A percentile compares a stretch with the other conserved stretches of the same genome.
phyloP scores from a whole-genome alignment of 2,329 filamentous ascomycete species.

The Fusarium verrucosum region DNA sequence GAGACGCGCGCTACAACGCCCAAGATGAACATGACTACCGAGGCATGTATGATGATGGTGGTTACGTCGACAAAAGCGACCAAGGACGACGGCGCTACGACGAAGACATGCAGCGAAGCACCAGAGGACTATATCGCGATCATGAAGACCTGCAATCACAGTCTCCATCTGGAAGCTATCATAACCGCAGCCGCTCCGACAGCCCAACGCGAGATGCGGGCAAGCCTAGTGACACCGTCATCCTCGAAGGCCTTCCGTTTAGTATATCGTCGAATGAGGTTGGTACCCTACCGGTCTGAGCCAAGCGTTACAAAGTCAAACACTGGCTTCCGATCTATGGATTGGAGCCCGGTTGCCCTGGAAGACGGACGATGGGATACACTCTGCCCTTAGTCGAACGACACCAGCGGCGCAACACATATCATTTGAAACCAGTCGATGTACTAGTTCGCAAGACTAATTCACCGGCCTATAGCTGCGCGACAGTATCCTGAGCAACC shows the following conservation, averaged over 20 bases:
- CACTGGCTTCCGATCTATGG: slow-evolving; percentile 9
- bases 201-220: slow-evolving; percentile 52
- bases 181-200: slow-evolving; percentile 48
- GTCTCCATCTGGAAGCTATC: slow-evolving; percentile 42
- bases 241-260: slow-evolving; percentile 63
- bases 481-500: slow-evolving; percentile 48
- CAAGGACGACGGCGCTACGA: slow-evolving; percentile 38
- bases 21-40: slow-evolving; percentile 49
- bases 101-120: slow-evolving; percentile 30
- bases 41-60: slow-evolving; percentile 53
- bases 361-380: neutral
- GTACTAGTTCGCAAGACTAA: slow-evolving; percentile 42
- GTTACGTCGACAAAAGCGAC: slow-evolving; percentile 44
- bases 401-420: slow-evolving; percentile 12
- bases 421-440: slow-evolving; percentile 18
- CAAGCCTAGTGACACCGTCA: slow-evolving; percentile 60
- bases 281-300: slow-evolving; percentile 47
- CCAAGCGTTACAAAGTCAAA: slow-evolving; percentile 13
- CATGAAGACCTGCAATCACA: slow-evolving; percentile 37
- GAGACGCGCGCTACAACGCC: slow-evolving; percentile 41
- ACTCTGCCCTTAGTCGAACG: slow-evolving; percentile 1
- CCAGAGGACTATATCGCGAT: slow-evolving; percentile 33
- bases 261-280: slow-evolving; percentile 62
- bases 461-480: slow-evolving; percentile 47
- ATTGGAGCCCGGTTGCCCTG: slow-evolving; percentile 16